Conservation (phyloP, 768 basidiomycete genomes). For the Lactifluus pinguis region DNA sequence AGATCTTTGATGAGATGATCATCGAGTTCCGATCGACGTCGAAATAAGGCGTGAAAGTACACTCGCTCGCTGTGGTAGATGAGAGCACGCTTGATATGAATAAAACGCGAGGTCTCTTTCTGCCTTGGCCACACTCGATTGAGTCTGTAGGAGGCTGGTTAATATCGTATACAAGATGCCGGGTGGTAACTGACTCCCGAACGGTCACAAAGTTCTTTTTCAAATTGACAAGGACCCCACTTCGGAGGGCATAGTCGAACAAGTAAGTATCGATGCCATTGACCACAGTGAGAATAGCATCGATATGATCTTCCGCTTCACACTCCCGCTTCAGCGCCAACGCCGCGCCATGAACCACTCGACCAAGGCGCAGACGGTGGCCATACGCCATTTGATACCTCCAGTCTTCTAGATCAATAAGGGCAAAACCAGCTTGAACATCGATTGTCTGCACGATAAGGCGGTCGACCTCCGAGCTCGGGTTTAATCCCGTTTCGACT, state of each 20-base stretch:
- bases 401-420: constrained; percentile 64
- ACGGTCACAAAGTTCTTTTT: constrained; percentile 57
- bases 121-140: too few relatives aligned
- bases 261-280: constrained; percentile 70
- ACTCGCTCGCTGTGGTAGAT: too few relatives aligned
- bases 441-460: too few relatives aligned
- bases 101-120: too few relatives aligned
- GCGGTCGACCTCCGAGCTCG: constrained; percentile 56
- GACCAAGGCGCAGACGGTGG: constrained; percentile 57
- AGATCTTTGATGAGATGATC: too few relatives aligned
- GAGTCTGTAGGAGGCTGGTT: too few relatives aligned
- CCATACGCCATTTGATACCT: constrained; percentile 57
- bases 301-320: constrained; percentile 74
- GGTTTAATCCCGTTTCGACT: constrained; percentile 47
- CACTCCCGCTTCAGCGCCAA: constrained; percentile 49
- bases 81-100: too few relatives aligned
- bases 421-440: constrained; percentile 23
- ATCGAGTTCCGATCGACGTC: too few relatives aligned
- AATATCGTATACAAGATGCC: constrained; percentile 15
- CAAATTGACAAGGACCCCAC: constrained; percentile 48
- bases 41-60: too few relatives aligned
- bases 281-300: constrained; percentile 67
- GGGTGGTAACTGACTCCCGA: constrained; percentile 2
- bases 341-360: constrained; percentile 59
- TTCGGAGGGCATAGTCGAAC: constrained; percentile 57